Percentiles rank a stretch among this genome's conserved stretches.
Conservation (phyloP, 139 green algal genomes). For the Pedinophyceae sp. region DNA sequence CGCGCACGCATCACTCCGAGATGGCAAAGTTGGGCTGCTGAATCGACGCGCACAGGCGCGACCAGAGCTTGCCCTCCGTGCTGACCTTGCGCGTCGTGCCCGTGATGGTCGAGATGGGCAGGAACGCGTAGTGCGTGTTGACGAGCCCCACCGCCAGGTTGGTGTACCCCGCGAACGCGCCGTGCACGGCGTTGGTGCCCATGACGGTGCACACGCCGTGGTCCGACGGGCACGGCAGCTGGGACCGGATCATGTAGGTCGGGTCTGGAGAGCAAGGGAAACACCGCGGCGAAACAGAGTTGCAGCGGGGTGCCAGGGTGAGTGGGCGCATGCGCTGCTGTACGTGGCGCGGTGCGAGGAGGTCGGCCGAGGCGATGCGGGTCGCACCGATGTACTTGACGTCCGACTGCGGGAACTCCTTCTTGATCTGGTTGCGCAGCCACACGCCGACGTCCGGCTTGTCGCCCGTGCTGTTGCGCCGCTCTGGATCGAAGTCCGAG, state of each 20-base stretch:
- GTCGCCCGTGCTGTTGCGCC: neutral
- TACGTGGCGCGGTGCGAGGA: too few relatives aligned
- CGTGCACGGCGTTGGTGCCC: neutral
- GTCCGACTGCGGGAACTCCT: neutral
- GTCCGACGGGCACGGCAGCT: neutral
- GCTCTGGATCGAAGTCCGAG: too few relatives aligned
- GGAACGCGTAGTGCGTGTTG: constrained; percentile 2
- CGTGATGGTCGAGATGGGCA: neutral
- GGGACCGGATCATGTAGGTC: constrained; percentile 5
- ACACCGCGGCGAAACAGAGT: too few relatives aligned
- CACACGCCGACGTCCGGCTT: neutral
- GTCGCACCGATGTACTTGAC: neutral
- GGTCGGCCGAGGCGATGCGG: too few relatives aligned
- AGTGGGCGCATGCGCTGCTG: too few relatives aligned
- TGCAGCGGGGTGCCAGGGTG: too few relatives aligned
- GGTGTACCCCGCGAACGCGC: constrained; percentile 1
- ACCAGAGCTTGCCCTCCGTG: neutral
- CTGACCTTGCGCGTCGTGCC: neutral
- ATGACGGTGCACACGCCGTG: neutral
- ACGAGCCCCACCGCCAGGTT: neutral
- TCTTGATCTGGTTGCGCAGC: constrained; percentile 1
- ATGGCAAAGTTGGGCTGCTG: too few relatives aligned
- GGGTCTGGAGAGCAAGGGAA: too few relatives aligned
- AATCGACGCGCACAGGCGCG: neutral
- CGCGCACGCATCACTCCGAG: too few relatives aligned